Percentiles rank a stretch among this genome's conserved stretches.
Evolutionary conservation across 768 basidiomycete species (phyloP).

Genomic region (Naganishia antarctica): DNA sequence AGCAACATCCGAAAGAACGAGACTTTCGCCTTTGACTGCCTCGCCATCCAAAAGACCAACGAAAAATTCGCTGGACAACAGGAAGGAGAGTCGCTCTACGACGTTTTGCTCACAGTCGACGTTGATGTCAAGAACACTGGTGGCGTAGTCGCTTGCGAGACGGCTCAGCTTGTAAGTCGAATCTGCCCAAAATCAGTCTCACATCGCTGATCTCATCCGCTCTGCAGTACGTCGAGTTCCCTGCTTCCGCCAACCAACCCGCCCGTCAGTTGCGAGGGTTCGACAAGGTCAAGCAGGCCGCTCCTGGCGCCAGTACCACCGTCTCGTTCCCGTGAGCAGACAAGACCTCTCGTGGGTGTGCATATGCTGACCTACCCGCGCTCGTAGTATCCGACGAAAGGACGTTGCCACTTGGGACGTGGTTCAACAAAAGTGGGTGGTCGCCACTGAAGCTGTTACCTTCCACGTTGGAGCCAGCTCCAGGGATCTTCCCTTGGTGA

Average conservation of each 20-base stretch:
- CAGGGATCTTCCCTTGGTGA: conserved; percentile 31
- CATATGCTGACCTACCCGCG: background rate
- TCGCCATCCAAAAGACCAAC: conserved; percentile 46
- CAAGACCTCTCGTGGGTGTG: background rate
- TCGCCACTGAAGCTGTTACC: conserved; percentile 60
- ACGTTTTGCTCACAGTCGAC: conserved; percentile 37
- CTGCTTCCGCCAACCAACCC: conserved; percentile 40
- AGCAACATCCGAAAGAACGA: conserved; percentile 35
- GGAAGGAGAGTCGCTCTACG: conserved; percentile 41
- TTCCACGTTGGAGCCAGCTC: conserved; percentile 58
- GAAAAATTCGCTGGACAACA: conserved; percentile 41
- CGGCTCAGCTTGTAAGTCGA: conserved; percentile 48
- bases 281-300: conserved; percentile 38
- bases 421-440: conserved; percentile 68
- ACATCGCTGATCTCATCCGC: no score
- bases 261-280: conserved; percentile 47
- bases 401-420: conserved; percentile 63
- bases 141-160: conserved; percentile 44
- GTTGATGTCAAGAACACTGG: conserved; percentile 49
- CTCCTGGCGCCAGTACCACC: conserved; percentile 35
- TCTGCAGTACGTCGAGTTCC: conserved; percentile 23
- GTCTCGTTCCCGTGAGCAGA: conserved; percentile 37
- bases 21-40: conserved; percentile 32
- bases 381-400: conserved; percentile 31
- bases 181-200: background rate